Base-by-base conservation (phyloP, 345 rosid species). In the Geranium rotundifolium region DNA sequence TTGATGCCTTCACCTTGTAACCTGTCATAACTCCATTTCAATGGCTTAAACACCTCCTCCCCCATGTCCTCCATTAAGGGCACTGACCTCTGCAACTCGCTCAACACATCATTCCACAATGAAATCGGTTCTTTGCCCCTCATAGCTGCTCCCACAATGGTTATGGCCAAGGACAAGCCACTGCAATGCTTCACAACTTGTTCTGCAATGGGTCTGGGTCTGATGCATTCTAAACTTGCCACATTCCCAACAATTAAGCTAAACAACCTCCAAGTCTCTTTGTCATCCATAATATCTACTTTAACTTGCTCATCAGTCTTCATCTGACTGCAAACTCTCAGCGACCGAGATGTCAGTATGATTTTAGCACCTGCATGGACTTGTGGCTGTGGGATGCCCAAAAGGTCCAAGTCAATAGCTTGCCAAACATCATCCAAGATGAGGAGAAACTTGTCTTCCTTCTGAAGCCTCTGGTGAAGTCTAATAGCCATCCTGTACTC, bases 161-260 rank as follows among this genome's bases (percentile, higher is more conserved):
- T 58, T 58, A 83, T 67, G 20, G 85, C 88, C 65, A 80, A 70
- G 2, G 88, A 83, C 69, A 83, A 71, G 12, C 80, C 77, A 15
- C 75, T 68, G 18, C 87, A 83, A 63, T 69, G 80, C 19, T 37
- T 49, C 2, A 73, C 67, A 57, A 78, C 63, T 7, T 59, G 60
- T 60, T 37, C 19, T 5, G 81, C 83, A 55, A 31, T 31, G 37
- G 71, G 72, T n/a, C n/a, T n/a, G n/a, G n/a, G n/a, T 39, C 63
- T 68, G 19, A 80, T 60, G 16, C 8, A 41, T 55, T 76, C 80
- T 60, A 27, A 50, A 41, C 20, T 7, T 7, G 60, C 65, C 2
- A 62, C 72, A 0, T 19, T 4, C 16, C 77, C 77, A 15, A 63
- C 77, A 58, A 30, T 65, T 20, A 49, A 16, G 4, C 49, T 29